Base-by-base conservation (phyloP, 257 asterid species). In the Euphrasia confusa region DNA sequence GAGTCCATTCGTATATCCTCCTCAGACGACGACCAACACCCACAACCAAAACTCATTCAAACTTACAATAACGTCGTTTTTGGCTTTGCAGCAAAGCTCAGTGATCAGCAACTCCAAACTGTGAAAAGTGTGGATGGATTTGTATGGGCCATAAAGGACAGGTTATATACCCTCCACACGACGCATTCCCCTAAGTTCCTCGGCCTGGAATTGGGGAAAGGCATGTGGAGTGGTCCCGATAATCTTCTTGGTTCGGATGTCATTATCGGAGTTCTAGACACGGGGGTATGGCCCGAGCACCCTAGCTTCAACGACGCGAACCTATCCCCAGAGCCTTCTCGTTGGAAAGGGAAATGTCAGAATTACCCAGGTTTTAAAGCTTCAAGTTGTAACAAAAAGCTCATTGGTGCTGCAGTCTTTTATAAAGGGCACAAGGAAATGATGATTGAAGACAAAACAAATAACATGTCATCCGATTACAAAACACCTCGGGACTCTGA, bases 81-180 rank as follows among this genome's bases (percentile, higher is more conserved):
- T 56, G 95, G 96, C 10, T 88, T 88, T 55, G 74, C 83, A 50
- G 95, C 95, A 27, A 15, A 54, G 48, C 93, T 88, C 26, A 75
- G 93, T 4, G 65, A 83, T 4, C 57, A 78, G 4, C 88, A 85
- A n/a, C 75, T 77, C 49, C 64, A 74, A 48, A 60, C 86, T 58
- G 58, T 83, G 2, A 65, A 73, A 60, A 64, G 56, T 0, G 68
- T 73, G 26, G 85, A 80, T 0, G 95, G 87, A 0, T 83, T 66
- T 73, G 40, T 85, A 24, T 80, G 85, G 6, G 75, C 95, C 2
- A 49, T 57, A 11, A 72, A 50, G 17, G 96, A 88, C 58, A 58
- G 7, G 18, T 14, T 69, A 2, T 84, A 75, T 4, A 78, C 74
- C 53, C 55, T 74, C 54, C 92, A 85, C 84, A 85, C 96, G 1